Base-by-base conservation (phyloP, 805 yeast species). In the Wickerhamomyces ciferrii region DNA sequence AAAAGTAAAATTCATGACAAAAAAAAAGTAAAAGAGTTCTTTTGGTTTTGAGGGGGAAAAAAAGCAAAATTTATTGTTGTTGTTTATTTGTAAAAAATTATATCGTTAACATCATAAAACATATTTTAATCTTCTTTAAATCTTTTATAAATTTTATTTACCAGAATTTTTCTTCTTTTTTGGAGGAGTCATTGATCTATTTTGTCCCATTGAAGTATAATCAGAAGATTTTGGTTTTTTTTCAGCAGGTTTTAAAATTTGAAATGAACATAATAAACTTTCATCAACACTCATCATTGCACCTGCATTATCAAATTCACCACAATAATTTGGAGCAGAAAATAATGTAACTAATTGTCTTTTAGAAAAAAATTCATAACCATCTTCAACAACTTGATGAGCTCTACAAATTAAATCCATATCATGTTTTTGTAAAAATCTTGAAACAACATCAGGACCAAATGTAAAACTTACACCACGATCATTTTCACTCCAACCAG, bases 221-320 rank as follows among this genome's bases (percentile, higher is more conserved):
- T 71, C 66, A 53, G 77, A 82, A 53, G 77, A 82, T 67, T 86
- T 85, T 52, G 87, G 84, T 70, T 89, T 89, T 79, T 92, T 92
- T 68, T 94, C 98, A 44, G 99, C 97, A 27, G 99, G 99, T 70
- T 94, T 94, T 67, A 92, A 80, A 61, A 92, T 94, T 69, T 87
- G 94, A 82, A 92, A 92, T 17, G 97, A 91, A 74, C 99, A 92
- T 60, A 92, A 76, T 62, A 92, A 78, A 68, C 92, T 84, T 71
- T 94, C 98, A 68, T 94, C 98, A 48, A 92, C 98, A 61, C 95
- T 83, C 99, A 92, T 92, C 98, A 94, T 94, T 38, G 99, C 99
- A 63, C 98, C 99, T 2, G 98, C 97, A 63, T 92, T 92, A 69
- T 92, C 99, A 65, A 92, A 92, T 69, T 94, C 98, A 60, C 99